Evolutionary conservation across 2,329 filamentous ascomycete species (phyloP).

Genomic region (Dryadomyces quercivorus): DNA sequence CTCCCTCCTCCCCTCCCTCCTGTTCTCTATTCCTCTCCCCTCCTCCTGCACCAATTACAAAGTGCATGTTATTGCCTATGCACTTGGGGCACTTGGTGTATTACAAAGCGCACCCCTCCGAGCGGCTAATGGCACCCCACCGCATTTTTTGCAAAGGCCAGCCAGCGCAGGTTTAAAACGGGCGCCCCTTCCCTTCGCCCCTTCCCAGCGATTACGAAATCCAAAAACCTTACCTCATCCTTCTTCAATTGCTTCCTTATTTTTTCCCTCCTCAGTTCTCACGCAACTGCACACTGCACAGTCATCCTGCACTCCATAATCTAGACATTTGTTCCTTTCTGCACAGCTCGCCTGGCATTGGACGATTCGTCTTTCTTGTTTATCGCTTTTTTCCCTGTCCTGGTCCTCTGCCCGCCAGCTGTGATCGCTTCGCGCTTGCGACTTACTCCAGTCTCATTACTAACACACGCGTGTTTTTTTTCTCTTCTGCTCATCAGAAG

Average conservation of each 20-base stretch:
- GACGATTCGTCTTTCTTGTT: background rate
- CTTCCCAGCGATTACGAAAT: constrained; percentile 13
- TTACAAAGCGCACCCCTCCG: background rate
- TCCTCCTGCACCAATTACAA: background rate
- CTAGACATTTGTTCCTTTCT: background rate
- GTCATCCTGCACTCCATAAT: constrained; percentile 3
- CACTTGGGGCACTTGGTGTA: background rate
- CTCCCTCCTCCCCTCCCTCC: background rate
- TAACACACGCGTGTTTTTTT: background rate
- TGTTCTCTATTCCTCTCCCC: background rate
- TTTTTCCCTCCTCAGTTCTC: background rate
- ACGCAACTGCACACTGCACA: background rate
- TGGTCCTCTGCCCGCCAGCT: background rate
- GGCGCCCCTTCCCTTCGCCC: constrained; percentile 4
- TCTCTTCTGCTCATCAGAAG: background rate
- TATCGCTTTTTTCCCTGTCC: background rate
- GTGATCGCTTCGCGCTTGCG: background rate
- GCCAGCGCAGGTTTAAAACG: constrained; percentile 10
- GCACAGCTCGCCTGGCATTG: background rate
- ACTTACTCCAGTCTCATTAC: background rate
- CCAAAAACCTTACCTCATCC: constrained; percentile 13
- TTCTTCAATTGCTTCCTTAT: constrained; percentile 1
- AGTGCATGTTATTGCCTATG: background rate
- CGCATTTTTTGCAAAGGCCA: constrained; percentile 1
- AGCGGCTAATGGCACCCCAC: background rate